phyloP scores from a whole-genome alignment of 805 yeast species.

The Lachancea fermentati region DNA sequence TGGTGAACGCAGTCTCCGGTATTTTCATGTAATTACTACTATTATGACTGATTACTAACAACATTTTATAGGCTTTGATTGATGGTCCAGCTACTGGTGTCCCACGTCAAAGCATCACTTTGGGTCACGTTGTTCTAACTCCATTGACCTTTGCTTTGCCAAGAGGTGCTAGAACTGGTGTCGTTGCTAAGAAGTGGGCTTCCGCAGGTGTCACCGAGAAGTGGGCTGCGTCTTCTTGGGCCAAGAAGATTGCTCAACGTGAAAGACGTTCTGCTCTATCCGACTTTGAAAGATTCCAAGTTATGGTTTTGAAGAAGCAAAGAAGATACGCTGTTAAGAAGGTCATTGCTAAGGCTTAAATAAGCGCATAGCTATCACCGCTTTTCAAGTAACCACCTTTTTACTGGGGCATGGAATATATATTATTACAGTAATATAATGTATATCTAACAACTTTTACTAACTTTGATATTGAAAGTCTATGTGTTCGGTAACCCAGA shows the following conservation, averaged over 20 bases:
- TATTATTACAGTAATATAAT: constrained; percentile 14
- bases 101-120: constrained; percentile 85
- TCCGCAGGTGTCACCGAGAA: constrained; percentile 82
- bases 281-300: constrained; percentile 99
- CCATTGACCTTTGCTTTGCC: constrained; percentile 86
- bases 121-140: constrained; percentile 87
- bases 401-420: constrained; percentile 12
- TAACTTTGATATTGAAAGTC: constrained; percentile 8
- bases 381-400: constrained; percentile 4
- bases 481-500: too few relatives aligned
- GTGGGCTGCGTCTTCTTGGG: constrained; percentile 95
- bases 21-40: too few relatives aligned
- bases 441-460: constrained; percentile 13
- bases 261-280: constrained; percentile 87
- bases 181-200: constrained; percentile 88
- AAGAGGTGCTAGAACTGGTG: constrained; percentile 88
- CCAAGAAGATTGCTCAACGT: constrained; percentile 95
- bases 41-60: constrained; percentile 26
- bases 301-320: constrained; percentile 94
- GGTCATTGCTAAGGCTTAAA: constrained; percentile 94
- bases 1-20: too few relatives aligned
- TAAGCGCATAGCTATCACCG: constrained; percentile 8
- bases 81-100: constrained; percentile 92
- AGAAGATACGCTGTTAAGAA: constrained; percentile 91
- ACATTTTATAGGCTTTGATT: constrained; percentile 60